Base-by-base conservation (phyloP, 2,329 filamentous ascomycete species). In the Plectosphaerella plurivora region DNA sequence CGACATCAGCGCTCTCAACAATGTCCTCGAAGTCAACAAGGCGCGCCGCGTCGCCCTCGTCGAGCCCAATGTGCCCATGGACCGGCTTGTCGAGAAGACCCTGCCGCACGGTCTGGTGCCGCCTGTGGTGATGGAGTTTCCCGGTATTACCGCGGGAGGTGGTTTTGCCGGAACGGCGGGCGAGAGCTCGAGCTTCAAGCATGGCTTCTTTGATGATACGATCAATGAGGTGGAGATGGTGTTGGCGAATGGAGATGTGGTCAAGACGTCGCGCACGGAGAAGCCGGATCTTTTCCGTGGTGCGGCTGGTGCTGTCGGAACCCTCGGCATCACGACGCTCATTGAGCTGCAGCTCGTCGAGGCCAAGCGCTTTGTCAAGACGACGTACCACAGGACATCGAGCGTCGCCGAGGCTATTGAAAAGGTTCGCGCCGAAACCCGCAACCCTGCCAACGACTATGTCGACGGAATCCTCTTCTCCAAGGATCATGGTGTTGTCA, bases 41-140 rank as follows among this genome's bases (percentile, higher is more conserved):
- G 63, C 70, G 8, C 64, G 64, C 1, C 76, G 76, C 50, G 84
- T 78, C 7, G 87, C 84, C 5, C 74, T 90, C 22, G 86, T 89
- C 41, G 86, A 91, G 71, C 86, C 87, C 50, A 91, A 90, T 61
- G 87, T 89, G 11, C 79, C 86, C 24, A 89, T 91, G 86, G 87
- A 90, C 67, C 70, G 74, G 0, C 78, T 91, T 16, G 84, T 89
- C 49, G 81, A 84, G 61, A 73, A 75, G 24, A 89, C 86, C 1
- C 72, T 90, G 41, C 72, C 72, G n/a, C 73, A 87, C 61, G 83
- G 82, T 24, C 75, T 89, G 3, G 76, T 89, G 3, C 86, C 87
- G 0, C 85, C 84, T 2, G 83, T 90, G 3, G 85, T 89, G 22
- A 88, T 88, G 83, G 87, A 89, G 65, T 90, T 89, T 59, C 86